These are phyloP conservation scores for Xeromyces bisporus DNA, from an alignment of 495 filamentous ascomycete species.

Conservation along the genomic window DNA sequence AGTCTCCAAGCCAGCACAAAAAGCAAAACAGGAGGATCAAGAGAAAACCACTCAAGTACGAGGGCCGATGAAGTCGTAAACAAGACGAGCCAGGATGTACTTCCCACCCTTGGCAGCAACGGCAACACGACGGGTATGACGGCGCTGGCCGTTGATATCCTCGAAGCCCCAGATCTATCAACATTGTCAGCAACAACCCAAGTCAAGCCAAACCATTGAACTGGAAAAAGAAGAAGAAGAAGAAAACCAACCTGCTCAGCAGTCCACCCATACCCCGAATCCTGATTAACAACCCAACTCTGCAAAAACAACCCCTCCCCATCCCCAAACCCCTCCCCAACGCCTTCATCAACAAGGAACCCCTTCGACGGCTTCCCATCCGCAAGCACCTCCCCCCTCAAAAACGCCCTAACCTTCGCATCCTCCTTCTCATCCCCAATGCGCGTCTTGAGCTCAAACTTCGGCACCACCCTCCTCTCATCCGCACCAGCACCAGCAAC, in stretches of 20 bases:
- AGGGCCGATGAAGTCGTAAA: no score
- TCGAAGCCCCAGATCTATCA: conserved; percentile 48
- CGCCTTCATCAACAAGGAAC: conserved; percentile 21
- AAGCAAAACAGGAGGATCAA: no score
- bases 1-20: no score
- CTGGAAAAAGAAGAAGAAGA: conserved; percentile 1
- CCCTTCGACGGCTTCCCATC: conserved; percentile 23
- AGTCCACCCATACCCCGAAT: conserved; percentile 24
- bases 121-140: conserved; percentile 49
- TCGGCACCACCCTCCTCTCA: conserved; percentile 20
- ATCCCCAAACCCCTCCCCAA: conserved; percentile 20
- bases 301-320: conserved; percentile 28
- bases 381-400: conserved; percentile 21
- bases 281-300: conserved; percentile 27
- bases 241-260: conserved; percentile 29
- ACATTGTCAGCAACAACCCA: conserved; percentile 2
- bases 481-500: conserved; percentile 20
- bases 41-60: no score
- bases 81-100: conserved; percentile 45
- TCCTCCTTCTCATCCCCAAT: conserved; percentile 23
- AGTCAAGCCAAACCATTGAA: conserved; percentile 1
- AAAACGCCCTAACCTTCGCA: conserved; percentile 27
- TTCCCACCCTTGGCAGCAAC: conserved; percentile 41
- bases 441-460: conserved; percentile 17
- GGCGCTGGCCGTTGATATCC: conserved; percentile 39